Conservation (phyloP, 441 rosid species). For the Euphorbia celastroides region DNA sequence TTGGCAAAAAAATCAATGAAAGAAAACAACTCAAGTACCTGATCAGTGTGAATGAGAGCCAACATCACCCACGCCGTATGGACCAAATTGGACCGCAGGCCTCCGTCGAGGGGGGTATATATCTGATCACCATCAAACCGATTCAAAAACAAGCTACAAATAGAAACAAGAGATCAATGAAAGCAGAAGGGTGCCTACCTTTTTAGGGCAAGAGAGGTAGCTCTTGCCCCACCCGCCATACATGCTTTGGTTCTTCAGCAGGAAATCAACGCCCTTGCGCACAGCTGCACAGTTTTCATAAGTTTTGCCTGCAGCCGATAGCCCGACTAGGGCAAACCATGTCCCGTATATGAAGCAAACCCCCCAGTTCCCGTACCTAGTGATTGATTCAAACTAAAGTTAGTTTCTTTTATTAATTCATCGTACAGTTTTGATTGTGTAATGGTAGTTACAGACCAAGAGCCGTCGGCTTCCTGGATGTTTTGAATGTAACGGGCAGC, state of each 20-base stretch:
- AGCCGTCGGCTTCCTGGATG: constrained; percentile 51
- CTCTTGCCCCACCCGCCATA: constrained; percentile 89
- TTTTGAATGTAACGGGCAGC: constrained; percentile 35
- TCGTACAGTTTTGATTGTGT: too few species aligned
- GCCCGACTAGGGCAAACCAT: constrained; percentile 61
- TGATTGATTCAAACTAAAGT: too few species aligned
- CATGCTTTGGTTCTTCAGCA: constrained; percentile 38
- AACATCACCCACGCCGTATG: constrained; percentile 72
- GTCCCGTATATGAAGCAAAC: constrained; percentile 66
- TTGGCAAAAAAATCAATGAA: too few species aligned
- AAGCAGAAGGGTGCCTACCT: constrained; percentile 26
- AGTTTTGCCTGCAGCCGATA: constrained; percentile 55
- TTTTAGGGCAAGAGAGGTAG: constrained; percentile 55
- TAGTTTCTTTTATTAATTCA: too few species aligned
- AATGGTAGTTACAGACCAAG: too few species aligned
- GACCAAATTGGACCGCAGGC: constrained; percentile 45
- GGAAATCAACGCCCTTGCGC: constrained; percentile 55
- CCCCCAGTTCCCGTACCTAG: constrained; percentile 82
- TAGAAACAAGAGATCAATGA: neutral
- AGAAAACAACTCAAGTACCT: constrained; percentile 31
- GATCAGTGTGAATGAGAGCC: constrained; percentile 58
- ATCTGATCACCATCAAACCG: constrained; percentile 25
- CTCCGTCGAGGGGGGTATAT: constrained; percentile 53
- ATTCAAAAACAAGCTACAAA: too few species aligned
- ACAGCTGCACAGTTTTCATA: constrained; percentile 38